These are phyloP conservation scores for Purshia tridentata DNA, from an alignment of 306 rosid species.

Conservation along the genomic window DNA sequence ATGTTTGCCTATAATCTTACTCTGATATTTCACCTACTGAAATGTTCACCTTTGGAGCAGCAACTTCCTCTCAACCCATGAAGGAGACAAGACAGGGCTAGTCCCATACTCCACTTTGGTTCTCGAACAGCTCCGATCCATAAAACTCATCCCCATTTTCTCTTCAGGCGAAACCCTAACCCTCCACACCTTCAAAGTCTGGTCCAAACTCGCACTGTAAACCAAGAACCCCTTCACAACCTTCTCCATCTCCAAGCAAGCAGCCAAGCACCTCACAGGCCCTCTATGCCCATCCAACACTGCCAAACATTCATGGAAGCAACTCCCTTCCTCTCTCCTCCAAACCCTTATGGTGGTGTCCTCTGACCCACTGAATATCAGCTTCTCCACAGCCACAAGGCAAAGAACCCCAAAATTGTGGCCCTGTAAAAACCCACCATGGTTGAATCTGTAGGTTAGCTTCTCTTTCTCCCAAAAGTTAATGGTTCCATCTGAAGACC, in stretches of 20 bases:
- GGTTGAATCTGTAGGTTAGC: constrained; percentile 56
- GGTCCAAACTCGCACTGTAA: constrained; percentile 70
- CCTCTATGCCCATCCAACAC: constrained; percentile 82
- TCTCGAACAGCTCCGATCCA: constrained; percentile 26
- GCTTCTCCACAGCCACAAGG: constrained; percentile 55
- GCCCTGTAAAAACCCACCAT: constrained; percentile 71
- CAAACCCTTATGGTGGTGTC: constrained; percentile 72
- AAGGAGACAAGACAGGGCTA: constrained; percentile 65
- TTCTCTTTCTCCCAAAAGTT: constrained; percentile 73
- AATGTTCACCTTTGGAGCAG: constrained; percentile 35
- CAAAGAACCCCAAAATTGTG: constrained; percentile 66
- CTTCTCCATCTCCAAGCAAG: constrained; percentile 59
- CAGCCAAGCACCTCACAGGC: constrained; percentile 67
- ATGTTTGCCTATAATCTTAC: background rate
- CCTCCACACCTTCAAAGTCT: constrained; percentile 74
- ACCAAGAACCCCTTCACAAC: constrained; percentile 57
- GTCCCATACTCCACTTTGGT: constrained; percentile 35
- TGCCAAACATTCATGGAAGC: constrained; percentile 65
- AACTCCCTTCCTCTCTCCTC: constrained; percentile 62
- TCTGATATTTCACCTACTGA: constrained; percentile 1
- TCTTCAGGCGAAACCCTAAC: constrained; percentile 56
- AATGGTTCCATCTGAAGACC: constrained; percentile 63
- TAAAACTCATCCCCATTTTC: constrained; percentile 23
- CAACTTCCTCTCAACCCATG: constrained; percentile 64
- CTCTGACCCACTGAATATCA: constrained; percentile 75